phyloP scores from a whole-genome alignment of 2,329 filamentous ascomycete genomes.

The Neurospora sp. region DNA sequence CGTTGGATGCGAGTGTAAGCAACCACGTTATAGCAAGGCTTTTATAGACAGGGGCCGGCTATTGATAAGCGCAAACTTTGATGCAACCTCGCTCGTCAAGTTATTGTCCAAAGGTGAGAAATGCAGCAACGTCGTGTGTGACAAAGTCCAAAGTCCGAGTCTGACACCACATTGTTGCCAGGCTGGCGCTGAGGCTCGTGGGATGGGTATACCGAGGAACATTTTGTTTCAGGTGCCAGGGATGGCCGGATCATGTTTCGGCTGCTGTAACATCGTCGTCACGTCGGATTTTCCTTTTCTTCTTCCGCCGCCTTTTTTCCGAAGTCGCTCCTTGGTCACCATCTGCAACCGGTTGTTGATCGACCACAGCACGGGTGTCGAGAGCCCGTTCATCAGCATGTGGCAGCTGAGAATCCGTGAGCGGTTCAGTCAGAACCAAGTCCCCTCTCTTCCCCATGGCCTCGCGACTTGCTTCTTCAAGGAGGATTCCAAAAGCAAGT shows the following conservation, averaged over 20 bases:
- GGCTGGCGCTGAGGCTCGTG: background rate
- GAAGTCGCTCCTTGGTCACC: background rate
- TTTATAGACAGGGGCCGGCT: background rate
- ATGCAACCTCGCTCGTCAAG: background rate
- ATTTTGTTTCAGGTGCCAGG: background rate
- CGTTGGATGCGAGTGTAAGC: slow-evolving; percentile 29
- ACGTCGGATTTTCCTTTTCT: background rate
- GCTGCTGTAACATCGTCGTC: background rate
- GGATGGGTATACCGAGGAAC: background rate
- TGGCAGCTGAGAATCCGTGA: background rate
- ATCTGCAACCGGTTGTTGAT: background rate
- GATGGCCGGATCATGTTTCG: background rate
- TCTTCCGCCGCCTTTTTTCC: slow-evolving; percentile 6
- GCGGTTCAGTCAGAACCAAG: slow-evolving; percentile 53
- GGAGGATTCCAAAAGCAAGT: slow-evolving; percentile 62
- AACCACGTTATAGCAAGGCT: background rate
- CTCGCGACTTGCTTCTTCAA: slow-evolving; percentile 60
- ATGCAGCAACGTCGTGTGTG: background rate
- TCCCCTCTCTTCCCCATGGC: slow-evolving; percentile 56
- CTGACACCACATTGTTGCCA: background rate
- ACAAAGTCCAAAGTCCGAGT: background rate
- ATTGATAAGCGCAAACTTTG: background rate
- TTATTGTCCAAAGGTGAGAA: background rate
- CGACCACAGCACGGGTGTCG: background rate
- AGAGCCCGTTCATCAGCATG: background rate